phyloP scores from a whole-genome alignment of 331 rosid genomes.

The Acacia pycnantha region DNA sequence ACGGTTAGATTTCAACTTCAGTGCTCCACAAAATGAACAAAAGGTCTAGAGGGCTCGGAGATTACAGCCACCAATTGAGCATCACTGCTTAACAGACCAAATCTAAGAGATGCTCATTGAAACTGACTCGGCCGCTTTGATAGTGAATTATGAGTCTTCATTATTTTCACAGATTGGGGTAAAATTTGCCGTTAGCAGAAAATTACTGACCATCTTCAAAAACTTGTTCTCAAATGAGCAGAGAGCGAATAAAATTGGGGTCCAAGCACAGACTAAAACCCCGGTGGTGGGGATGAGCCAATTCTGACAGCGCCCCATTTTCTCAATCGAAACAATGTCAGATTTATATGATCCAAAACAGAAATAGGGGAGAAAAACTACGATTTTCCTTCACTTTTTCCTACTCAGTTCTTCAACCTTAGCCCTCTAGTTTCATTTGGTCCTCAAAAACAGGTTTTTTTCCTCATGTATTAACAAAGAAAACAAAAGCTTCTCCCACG shows the following conservation, averaged over 20 bases:
- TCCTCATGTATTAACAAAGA: neutral
- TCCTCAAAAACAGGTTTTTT: neutral
- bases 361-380: neutral
- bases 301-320: conserved; percentile 16
- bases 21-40: neutral
- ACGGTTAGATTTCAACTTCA: conserved; percentile 5
- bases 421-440: neutral
- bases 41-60: conserved; percentile 2
- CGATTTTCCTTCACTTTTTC: conserved; percentile 17
- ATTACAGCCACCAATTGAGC: conserved; percentile 6
- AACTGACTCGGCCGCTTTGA: neutral
- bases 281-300: neutral
- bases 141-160: neutral
- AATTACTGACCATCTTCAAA: neutral
- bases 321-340: neutral
- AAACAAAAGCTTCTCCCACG: neutral
- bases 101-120: conserved; percentile 11
- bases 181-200: conserved; percentile 12
- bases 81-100: neutral
- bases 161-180: neutral
- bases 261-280: neutral
- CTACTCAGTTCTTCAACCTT: conserved; percentile 19
- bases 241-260: conserved; percentile 7
- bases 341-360: neutral
- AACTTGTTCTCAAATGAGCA: neutral